A percentile compares a stretch with the other conserved stretches of the same genome.
Evolutionary conservation across 495 filamentous ascomycete species (phyloP).

Genomic region (Bacidia rubella): DNA sequence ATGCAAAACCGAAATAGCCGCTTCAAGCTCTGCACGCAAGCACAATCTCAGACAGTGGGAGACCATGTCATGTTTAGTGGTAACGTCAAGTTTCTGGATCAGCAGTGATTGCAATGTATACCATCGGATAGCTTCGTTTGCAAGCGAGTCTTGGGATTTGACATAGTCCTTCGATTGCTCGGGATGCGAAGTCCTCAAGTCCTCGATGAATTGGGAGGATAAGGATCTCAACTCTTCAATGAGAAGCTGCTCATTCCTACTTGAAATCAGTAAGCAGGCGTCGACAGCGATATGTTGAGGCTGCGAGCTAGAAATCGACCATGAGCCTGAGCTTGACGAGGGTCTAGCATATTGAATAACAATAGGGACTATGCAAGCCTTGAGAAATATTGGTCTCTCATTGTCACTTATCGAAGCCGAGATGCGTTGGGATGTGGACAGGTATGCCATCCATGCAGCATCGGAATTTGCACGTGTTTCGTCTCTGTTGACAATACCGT

Average conservation of each 20-base stretch:
- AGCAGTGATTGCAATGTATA: constrained; percentile 42
- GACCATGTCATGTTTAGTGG: constrained; percentile 17
- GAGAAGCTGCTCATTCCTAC: constrained; percentile 23
- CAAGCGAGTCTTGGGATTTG: constrained; percentile 53
- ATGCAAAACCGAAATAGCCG: constrained; percentile 36
- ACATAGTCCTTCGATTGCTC: constrained; percentile 64
- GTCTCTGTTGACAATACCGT: constrained; percentile 56
- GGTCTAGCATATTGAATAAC: constrained; percentile 44
- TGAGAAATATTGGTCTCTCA: constrained; percentile 34
- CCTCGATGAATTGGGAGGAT: constrained; percentile 40
- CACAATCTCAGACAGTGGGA: constrained; percentile 18
- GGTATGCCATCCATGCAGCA: constrained; percentile 62
- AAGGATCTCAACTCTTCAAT: constrained; percentile 40
- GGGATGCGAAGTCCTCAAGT: constrained; percentile 55
- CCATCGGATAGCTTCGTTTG: constrained; percentile 45
- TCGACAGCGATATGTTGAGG: constrained; percentile 28
- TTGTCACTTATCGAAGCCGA: constrained; percentile 27
- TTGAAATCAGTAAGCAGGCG: constrained; percentile 24
- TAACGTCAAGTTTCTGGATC: constrained; percentile 20
- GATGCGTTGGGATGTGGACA: constrained; percentile 41
- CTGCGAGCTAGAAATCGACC: constrained; percentile 33
- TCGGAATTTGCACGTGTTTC: constrained; percentile 53
- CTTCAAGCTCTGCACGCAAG: constrained; percentile 30
- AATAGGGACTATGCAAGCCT: constrained; percentile 39
- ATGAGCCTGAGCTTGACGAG: constrained; percentile 30